Percentiles rank a stretch among this genome's conserved stretches.
Conservation (phyloP, 208 protist genomes). For the Lotmaria passim region DNA sequence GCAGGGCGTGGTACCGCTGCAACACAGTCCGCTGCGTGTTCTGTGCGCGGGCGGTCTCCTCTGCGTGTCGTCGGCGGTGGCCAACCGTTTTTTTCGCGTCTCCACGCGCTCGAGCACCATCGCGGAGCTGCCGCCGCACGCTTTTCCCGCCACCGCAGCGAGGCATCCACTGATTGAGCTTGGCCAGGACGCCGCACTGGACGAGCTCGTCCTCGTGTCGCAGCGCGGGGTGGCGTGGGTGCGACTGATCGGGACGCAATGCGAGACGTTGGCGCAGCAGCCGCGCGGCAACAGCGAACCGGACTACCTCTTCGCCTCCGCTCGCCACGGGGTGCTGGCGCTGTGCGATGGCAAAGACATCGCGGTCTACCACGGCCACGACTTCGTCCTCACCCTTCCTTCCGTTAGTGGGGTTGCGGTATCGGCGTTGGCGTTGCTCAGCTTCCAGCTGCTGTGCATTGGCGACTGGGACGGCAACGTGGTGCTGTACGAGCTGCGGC, state of each 20-base stretch:
- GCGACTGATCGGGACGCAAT: neutral
- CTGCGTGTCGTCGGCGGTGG: conserved; percentile 1
- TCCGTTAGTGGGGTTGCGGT: conserved; percentile 12
- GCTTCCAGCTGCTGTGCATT: conserved; percentile 11
- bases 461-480: conserved; percentile 32
- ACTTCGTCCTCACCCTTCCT: conserved; percentile 4
- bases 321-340: conserved; percentile 13
- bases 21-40: conserved; percentile 14
- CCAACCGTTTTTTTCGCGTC: conserved; percentile 29
- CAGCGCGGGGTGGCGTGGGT: conserved; percentile 23
- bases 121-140: neutral
- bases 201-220: conserved; percentile 19
- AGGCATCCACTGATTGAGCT: conserved; percentile 16
- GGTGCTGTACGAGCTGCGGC: conserved; percentile 13
- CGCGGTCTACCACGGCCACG: conserved; percentile 14
- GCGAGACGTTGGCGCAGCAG: conserved; percentile 19
- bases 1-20: conserved; percentile 15
- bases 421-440: conserved; percentile 19
- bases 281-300: conserved; percentile 6
- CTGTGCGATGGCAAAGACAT: conserved; percentile 25
- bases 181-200: conserved; percentile 1
- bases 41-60: conserved; percentile 32
- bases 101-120: conserved; percentile 12
- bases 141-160: conserved; percentile 9
- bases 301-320: conserved; percentile 18